These are phyloP conservation scores for Starmerella geochares DNA, from an alignment of 805 yeast species.

Conservation along the genomic window DNA sequence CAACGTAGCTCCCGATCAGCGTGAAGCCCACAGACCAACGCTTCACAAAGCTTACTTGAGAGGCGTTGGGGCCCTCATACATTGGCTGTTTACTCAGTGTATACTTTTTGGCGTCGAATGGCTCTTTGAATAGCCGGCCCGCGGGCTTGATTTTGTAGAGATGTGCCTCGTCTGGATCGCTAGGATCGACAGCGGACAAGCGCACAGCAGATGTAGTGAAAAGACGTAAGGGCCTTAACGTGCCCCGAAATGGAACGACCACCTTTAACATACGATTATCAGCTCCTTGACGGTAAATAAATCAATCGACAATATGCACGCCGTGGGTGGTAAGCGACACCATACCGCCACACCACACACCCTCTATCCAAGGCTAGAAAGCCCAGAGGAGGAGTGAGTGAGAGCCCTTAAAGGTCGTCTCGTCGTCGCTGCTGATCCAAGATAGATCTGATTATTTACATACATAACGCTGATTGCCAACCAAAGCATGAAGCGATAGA, in stretches of 20 bases:
- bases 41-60: conserved; percentile 53
- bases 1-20: conserved; percentile 49
- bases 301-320: no score
- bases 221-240: not conserved
- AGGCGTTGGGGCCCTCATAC: conserved; percentile 53
- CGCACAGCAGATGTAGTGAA: not conserved
- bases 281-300: not conserved
- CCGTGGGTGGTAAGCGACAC: no score
- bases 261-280: not conserved
- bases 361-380: no score
- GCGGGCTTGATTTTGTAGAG: conserved; percentile 36
- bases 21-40: conserved; percentile 54
- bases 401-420: no score
- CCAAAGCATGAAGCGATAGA: not conserved
- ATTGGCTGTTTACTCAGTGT: conserved; percentile 48
- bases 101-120: conserved; percentile 44
- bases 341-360: not conserved
- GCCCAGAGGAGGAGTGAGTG: no score
- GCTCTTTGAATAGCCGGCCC: conserved; percentile 35
- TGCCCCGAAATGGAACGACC: not conserved
- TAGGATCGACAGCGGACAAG: conserved; percentile 25
- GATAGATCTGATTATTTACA: no score
- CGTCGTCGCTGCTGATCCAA: no score
- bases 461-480: not conserved
- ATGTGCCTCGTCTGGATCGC: conserved; percentile 37